Evolutionary conservation across 805 yeast genomes (phyloP).

Genomic region (Candida sithepensis): DNA sequence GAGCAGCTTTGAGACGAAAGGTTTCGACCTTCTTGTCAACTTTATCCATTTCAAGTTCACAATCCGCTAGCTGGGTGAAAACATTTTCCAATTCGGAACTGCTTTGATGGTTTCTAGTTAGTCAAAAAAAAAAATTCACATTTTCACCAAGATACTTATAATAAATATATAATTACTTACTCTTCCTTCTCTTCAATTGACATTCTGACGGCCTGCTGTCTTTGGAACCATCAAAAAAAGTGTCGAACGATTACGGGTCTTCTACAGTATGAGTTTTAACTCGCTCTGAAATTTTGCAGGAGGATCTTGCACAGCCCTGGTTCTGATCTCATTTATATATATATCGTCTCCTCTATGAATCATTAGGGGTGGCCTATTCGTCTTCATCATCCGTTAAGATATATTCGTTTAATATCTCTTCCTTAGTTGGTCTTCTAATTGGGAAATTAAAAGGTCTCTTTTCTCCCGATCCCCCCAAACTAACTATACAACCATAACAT

Average conservation of each 20-base stretch:
- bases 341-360: background rate
- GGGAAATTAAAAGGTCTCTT: constrained; percentile 31
- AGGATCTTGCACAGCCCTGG: background rate
- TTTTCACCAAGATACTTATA: too few species aligned
- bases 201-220: background rate
- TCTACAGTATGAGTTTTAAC: background rate
- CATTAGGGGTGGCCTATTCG: too few species aligned
- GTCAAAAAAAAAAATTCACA: too few species aligned
- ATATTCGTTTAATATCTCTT: constrained; percentile 29
- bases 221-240: too few species aligned
- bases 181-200: constrained; percentile 1
- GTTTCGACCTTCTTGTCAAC: constrained; percentile 61
- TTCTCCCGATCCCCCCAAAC: constrained; percentile 43
- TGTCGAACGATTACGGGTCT: too few species aligned
- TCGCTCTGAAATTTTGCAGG: background rate
- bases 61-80: constrained; percentile 47
- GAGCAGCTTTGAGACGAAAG: constrained; percentile 48
- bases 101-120: too few species aligned
- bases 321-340: background rate
- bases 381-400: constrained; percentile 22
- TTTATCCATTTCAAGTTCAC: constrained; percentile 54
- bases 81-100: constrained; percentile 32
- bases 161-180: constrained; percentile 2
- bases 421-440: constrained; percentile 19
- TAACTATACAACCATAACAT: constrained; percentile 77